Conservation (phyloP, 805 yeast species). For the Yamadazyma kitorensis region DNA sequence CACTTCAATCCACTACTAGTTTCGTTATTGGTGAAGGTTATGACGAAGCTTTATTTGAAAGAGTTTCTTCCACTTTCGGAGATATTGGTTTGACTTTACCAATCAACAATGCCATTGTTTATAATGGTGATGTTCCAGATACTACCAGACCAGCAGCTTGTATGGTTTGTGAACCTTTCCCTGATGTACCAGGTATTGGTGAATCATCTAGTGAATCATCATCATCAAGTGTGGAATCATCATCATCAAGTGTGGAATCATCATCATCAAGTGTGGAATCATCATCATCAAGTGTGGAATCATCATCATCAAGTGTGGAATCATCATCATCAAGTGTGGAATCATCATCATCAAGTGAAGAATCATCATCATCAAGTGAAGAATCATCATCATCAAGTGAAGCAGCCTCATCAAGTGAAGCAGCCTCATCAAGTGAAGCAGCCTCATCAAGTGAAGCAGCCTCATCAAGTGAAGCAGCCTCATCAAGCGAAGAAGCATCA, state of each 20-base stretch:
- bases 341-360: constrained; percentile 2
- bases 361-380: constrained; percentile 2
- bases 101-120: constrained; percentile 7
- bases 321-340: constrained; percentile 3
- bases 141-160: constrained; percentile 13
- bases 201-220: constrained; percentile 6
- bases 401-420: constrained; percentile 1
- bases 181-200: constrained; percentile 13
- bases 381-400: constrained; percentile 10
- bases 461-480: constrained; percentile 5
- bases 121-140: constrained; percentile 3
- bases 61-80: constrained; percentile 1
- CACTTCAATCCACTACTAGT: neutral
- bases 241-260: neutral
- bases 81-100: constrained; percentile 8
- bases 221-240: neutral
- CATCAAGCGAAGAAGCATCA: neutral
- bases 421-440: neutral
- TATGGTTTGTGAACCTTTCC: constrained; percentile 14
- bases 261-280: constrained; percentile 8
- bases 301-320: constrained; percentile 3
- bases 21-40: constrained; percentile 8
- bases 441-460: too few species aligned
- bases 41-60: neutral
- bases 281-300: constrained; percentile 2